phyloP scores from a whole-genome alignment of 2,329 filamentous ascomycete species.

The Aspergillus intermedius region DNA sequence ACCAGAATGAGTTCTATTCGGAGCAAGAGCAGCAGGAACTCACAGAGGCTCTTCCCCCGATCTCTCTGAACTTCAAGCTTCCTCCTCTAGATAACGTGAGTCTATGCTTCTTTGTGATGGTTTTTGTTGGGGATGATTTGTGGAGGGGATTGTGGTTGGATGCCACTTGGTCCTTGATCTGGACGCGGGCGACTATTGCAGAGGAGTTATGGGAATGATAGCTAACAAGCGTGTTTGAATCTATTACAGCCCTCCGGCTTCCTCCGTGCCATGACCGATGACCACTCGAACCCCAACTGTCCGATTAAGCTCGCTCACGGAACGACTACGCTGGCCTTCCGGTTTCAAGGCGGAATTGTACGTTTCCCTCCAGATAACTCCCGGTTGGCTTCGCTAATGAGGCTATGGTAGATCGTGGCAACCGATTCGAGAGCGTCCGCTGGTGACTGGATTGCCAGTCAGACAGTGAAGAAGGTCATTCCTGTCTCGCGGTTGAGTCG shows the following conservation, averaged over 20 bases:
- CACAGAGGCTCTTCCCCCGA: constrained; percentile 61
- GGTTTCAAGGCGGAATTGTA: constrained; percentile 90
- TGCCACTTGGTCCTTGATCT: background rate
- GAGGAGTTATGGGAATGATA: background rate
- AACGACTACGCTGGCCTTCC: constrained; percentile 94
- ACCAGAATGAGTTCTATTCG: constrained; percentile 64
- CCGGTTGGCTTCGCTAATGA: background rate
- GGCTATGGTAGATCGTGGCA: constrained; percentile 63
- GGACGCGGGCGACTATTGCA: background rate
- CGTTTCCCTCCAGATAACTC: constrained; percentile 8
- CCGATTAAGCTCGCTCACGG: constrained; percentile 99
- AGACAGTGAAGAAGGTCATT: constrained; percentile 99
- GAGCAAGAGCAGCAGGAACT: constrained; percentile 70
- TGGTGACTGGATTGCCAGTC: constrained; percentile 98
- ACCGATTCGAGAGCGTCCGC: constrained; percentile 96
- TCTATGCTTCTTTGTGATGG: constrained; percentile 10
- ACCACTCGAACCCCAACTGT: constrained; percentile 91
- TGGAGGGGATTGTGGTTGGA: background rate
- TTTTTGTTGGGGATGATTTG: background rate
- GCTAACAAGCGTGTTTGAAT: constrained; percentile 2
- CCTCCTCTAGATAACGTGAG: constrained; percentile 84
- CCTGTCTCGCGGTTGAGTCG: constrained; percentile 36
- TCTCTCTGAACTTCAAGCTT: constrained; percentile 91
- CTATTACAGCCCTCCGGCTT: constrained; percentile 70
- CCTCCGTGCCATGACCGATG: constrained; percentile 94